Base-by-base conservation (phyloP, 768 basidiomycete genomes). In the Kwoniella heveanensis region DNA sequence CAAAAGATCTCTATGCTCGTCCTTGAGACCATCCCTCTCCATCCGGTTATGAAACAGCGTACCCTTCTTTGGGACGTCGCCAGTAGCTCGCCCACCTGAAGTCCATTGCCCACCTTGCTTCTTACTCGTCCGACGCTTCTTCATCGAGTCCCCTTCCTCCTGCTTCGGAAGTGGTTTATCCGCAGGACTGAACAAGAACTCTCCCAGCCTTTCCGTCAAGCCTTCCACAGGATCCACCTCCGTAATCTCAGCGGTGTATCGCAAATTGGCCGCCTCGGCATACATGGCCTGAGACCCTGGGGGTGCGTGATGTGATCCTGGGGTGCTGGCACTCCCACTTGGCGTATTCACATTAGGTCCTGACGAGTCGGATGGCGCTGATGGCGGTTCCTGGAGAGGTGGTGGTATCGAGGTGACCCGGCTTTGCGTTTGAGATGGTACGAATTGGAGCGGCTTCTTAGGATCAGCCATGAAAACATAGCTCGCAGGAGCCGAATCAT, bases 11-110 rank as follows among this genome's bases (percentile, higher is more conserved):
- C 72, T 58, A 17, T 64, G 62, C 5, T 62, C 64, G 22, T 74
- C 70, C 10, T 62, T 66, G 52, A 77, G 32, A 7, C 69, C 68
- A 56, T 77, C 75, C 4, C 48, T 24, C 54, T 77, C 75, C 37
- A 54, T 15, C n/a, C 52, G 46, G 17, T 51, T 62, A n/a, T 59
- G 37, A 26, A 57, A 60, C 13, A 65, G 12, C 1, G 57, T 30
- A 2, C 50, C 54, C 24, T 57, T 44, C 37, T 39, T 27, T 1
- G 64, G 15, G 2, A 17, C 25, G n/a, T 59, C 63, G 7, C 39
- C 24, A n/a, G 57, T n/a, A 1, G 30, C 21, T 22, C n/a, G 15
- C 25, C 15, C 47, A 10, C 49, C 47, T n/a, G 54, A 29, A 0
- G 54, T 37, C 60, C 60, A 62, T 37, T 62, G 60, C 17, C 53